Evolutionary conservation across 495 filamentous ascomycete species (phyloP).

Genomic region (Podospora australis): DNA sequence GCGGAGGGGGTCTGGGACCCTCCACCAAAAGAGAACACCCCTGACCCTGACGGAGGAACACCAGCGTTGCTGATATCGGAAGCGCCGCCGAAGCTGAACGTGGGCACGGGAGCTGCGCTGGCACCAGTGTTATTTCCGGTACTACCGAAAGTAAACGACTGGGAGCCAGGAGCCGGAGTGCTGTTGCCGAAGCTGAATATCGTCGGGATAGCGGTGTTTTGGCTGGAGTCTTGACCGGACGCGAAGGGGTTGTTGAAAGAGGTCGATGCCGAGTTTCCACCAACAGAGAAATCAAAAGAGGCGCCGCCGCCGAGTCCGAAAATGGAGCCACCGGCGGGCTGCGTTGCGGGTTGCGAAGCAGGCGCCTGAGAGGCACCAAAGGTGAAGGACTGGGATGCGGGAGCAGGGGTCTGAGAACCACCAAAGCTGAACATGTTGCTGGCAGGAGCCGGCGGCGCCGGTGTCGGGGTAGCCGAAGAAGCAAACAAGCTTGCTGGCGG

Average conservation of each 20-base stretch:
- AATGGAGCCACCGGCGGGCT: conserved; percentile 11
- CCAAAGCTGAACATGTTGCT: conserved; percentile 24
- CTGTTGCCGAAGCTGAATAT: conserved; percentile 36
- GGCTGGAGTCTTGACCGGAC: conserved; percentile 13
- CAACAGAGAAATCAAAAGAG: conserved; percentile 37
- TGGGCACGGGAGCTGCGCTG: conserved; percentile 11
- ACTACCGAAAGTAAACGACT: conserved; percentile 25
- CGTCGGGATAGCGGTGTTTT: conserved; percentile 25
- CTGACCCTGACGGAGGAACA: conserved; percentile 6
- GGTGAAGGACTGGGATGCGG: conserved; percentile 1
- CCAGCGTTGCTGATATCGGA: conserved; percentile 13
- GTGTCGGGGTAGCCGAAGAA: background rate
- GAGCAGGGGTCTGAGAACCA: conserved; percentile 17
- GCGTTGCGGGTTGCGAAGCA: conserved; percentile 8
- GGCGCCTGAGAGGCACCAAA: conserved; percentile 22
- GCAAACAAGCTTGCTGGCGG: conserved; percentile 12
- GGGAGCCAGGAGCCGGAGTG: conserved; percentile 12
- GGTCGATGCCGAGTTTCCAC: conserved; percentile 19
- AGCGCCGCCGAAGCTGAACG: conserved; percentile 27
- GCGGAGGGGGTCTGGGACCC: conserved; percentile 18
- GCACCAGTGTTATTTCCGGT: background rate
- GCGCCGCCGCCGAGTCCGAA: conserved; percentile 17
- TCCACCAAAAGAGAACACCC: conserved; percentile 12
- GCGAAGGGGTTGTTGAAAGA: conserved; percentile 38
- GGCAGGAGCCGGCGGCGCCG: conserved; percentile 13